Percentiles rank a stretch among this genome's conserved stretches.
These are phyloP conservation scores for Sophora flavescens DNA, from an alignment of 306 rosid genomes.

Conservation along the genomic window DNA sequence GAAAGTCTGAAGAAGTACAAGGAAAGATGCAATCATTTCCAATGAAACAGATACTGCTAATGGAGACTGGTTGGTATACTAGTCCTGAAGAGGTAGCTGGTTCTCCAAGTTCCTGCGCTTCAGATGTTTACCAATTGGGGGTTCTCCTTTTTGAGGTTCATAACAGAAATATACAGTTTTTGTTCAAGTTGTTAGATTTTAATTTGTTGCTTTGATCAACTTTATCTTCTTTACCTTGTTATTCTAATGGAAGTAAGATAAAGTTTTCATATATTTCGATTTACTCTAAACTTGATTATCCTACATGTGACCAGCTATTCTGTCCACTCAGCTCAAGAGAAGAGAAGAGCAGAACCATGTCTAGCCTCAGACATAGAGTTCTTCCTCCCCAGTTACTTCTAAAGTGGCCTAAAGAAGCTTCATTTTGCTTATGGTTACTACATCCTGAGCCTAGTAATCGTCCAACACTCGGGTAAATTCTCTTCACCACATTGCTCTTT, in stretches of 20 bases:
- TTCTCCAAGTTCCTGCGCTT: conserved; percentile 76
- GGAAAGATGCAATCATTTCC: conserved; percentile 86
- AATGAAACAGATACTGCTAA: conserved; percentile 81
- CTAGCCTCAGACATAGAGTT: conserved; percentile 93
- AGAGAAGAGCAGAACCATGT: conserved; percentile 89
- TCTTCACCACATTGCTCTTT: conserved; percentile 34
- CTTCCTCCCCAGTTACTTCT: conserved; percentile 96
- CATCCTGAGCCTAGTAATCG: conserved; percentile 93
- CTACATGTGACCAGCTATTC: conserved; percentile 76
- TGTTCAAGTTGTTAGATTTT: conserved; percentile 36
- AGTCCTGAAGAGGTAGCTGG: conserved; percentile 88
- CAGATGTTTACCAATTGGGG: conserved; percentile 87
- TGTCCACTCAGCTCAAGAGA: conserved; percentile 88
- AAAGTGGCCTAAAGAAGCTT: conserved; percentile 98
- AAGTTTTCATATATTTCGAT: conserved; percentile 38
- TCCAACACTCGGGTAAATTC: conserved; percentile 78
- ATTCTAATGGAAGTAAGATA: conserved; percentile 15
- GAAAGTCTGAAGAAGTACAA: conserved; percentile 68
- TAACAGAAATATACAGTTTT: conserved; percentile 32
- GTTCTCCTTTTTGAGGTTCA: conserved; percentile 94
- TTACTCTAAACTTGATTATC: conserved; percentile 49
- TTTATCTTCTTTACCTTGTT: conserved; percentile 40
- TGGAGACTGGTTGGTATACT: conserved; percentile 91
- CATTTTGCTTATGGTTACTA: conserved; percentile 93
- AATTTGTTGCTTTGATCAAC: conserved; percentile 25